Base-by-base conservation (phyloP, 2,329 filamentous ascomycete species). In the Aureobasidium mangrovei region DNA sequence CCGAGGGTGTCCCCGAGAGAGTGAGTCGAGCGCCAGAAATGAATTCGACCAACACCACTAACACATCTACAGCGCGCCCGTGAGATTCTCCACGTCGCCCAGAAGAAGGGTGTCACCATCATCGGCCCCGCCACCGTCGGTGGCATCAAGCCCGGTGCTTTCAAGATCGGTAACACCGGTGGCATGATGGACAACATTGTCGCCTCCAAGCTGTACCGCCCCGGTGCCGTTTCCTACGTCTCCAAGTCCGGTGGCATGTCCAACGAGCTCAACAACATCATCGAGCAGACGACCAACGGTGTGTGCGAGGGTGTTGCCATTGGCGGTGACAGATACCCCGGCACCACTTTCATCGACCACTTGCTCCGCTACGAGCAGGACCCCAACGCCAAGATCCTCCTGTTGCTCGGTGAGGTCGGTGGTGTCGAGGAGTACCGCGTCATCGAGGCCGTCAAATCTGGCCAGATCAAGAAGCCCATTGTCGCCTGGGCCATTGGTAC, bases 181-280 rank as follows among this genome's bases (percentile, higher is more conserved):
- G 93, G 93, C 75, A 98, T 98, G 93, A 98, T 98, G 93, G 93
- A 98, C 83, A 98, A 98, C 83, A 98, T 98, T 68, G 93, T 98
- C 61, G 90, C 93, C 65, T 97, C 93, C 72, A 98, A 98, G 85
- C 88, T 98, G 59, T 98, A 98, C 85, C 91, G 93, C 76, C 93
- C 93, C 78, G 93, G 93, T 66, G 97, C 93, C 65, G 91, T 98
- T 63, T 93, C 89, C 66, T 98, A 98, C 75, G 93, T 98, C 74
- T 97, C 91, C 81, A 98, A 98, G 82, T 98, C 93, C 57, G 93
- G 93, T 71, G 93, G 93, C 77, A 98, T 98, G 93, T 97, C 93
- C 75, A 98, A 98, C 82, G 93, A 98, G 80, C 78, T 98, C 69
- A 98, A 98, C 86, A 98, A 98, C 84, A 97, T 98, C 74, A 87